Conservation (phyloP, 2,329 filamentous ascomycete genomes). For the Arachnomyces sp. region DNA sequence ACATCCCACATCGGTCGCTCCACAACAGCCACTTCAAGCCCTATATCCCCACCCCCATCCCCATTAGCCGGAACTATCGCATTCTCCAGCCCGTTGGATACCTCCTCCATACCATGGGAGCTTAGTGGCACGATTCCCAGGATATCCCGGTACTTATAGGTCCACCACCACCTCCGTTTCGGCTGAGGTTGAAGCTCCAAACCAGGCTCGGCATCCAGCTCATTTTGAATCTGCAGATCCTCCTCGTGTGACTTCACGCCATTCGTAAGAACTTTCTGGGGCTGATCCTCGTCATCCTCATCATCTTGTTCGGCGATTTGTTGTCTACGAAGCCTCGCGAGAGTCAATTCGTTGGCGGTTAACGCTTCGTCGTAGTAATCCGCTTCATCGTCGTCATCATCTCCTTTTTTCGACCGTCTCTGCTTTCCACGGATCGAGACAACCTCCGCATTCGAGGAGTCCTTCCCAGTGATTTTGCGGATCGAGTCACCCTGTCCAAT, state of each 20-base stretch:
- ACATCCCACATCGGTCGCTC: conserved; percentile 81
- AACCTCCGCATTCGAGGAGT: conserved; percentile 28
- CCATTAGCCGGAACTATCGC: conserved; percentile 24
- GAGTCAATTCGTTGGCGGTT: conserved; percentile 20
- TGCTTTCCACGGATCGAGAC: conserved; percentile 23
- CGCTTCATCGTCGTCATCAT: conserved; percentile 26
- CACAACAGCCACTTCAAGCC: conserved; percentile 70
- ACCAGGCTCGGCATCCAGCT: conserved; percentile 11
- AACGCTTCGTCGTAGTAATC: conserved; percentile 26
- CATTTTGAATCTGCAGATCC: not conserved
- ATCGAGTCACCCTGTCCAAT: conserved; percentile 41
- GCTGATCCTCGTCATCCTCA: conserved; percentile 7
- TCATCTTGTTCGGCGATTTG: conserved; percentile 14
- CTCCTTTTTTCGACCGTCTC: conserved; percentile 16
- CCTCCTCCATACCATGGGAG: conserved; percentile 10
- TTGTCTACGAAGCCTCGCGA: conserved; percentile 26
- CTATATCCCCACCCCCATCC: conserved; percentile 16
- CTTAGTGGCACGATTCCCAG: conserved; percentile 60
- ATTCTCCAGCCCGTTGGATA: not conserved
- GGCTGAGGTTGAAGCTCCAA: conserved; percentile 21
- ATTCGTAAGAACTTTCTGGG: conserved; percentile 15
- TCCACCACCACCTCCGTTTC: conserved; percentile 56
- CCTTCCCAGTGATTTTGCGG: conserved; percentile 37
- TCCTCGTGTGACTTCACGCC: not conserved
- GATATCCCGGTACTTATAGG: conserved; percentile 90